Conservation (phyloP, 345 rosid species). For the Alliaria petiolata region DNA sequence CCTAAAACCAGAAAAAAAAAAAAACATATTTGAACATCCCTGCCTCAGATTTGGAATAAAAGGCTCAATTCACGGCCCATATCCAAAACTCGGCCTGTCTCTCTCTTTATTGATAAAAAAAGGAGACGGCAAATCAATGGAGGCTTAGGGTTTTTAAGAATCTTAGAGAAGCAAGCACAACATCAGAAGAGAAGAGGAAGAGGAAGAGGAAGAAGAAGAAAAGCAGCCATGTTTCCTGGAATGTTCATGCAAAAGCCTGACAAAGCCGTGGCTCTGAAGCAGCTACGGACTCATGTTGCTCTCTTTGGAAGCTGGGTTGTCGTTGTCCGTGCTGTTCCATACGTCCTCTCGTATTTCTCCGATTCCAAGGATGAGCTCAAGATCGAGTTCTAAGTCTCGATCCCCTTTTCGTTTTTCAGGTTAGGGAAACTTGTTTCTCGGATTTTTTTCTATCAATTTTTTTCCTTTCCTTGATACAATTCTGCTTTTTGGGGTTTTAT, state of each 20-base stretch:
- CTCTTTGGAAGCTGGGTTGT: constrained; percentile 67
- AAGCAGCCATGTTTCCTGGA: constrained; percentile 61
- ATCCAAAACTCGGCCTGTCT: neutral
- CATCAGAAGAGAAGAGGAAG: neutral
- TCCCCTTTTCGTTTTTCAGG: neutral
- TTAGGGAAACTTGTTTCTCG: neutral
- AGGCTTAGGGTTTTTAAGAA: constrained; percentile 28
- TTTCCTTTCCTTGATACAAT: neutral
- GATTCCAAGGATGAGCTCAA: constrained; percentile 68
- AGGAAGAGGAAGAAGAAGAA: neutral
- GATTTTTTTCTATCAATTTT: neutral
- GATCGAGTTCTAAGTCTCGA: constrained; percentile 51
- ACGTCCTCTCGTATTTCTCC: constrained; percentile 62
- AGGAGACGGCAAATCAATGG: neutral
- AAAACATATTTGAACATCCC: no score
- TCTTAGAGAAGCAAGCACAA: neutral
- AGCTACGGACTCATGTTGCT: constrained; percentile 53
- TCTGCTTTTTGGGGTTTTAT: neutral
- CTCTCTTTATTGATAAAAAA: neutral
- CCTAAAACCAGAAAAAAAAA: neutral
- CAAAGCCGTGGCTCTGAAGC: constrained; percentile 78
- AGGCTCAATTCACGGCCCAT: neutral
- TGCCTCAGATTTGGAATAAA: no score
- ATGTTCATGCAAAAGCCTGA: constrained; percentile 81
- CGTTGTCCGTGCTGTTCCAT: constrained; percentile 62